Conservation (phyloP, 768 basidiomycete genomes). For the Lactarius indigo region DNA sequence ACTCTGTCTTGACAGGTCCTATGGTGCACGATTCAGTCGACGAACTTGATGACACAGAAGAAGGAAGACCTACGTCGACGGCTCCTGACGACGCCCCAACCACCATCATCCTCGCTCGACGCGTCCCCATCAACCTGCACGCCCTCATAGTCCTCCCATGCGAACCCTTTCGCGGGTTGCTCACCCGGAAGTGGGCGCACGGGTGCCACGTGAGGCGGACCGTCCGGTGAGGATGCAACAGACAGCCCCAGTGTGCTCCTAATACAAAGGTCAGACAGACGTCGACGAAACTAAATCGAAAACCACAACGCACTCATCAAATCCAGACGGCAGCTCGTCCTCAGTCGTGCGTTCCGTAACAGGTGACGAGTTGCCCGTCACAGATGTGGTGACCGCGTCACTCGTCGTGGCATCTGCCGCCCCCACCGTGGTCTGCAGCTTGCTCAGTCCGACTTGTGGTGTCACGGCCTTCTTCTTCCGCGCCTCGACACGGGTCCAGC, state of each 20-base stretch:
- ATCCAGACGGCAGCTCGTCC: conserved; percentile 51
- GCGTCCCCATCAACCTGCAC: conserved; percentile 57
- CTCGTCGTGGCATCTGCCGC: conserved; percentile 39
- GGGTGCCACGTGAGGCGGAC: conserved; percentile 64
- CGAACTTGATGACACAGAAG: background rate
- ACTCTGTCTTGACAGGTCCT: conserved; percentile 25
- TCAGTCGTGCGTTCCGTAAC: conserved; percentile 35
- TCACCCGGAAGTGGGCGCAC: conserved; percentile 56
- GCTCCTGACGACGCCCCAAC: conserved; percentile 73
- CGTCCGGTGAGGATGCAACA: conserved; percentile 37
- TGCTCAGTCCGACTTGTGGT: conserved; percentile 3
- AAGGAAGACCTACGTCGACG: conserved; percentile 34
- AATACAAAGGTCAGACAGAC: conserved; percentile 11
- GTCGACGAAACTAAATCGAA: background rate
- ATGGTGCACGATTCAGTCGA: background rate
- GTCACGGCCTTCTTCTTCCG: conserved; percentile 32
- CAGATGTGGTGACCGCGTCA: conserved; percentile 50
- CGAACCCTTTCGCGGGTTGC: conserved; percentile 59
- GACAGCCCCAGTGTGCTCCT: conserved; percentile 58
- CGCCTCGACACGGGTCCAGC: conserved; percentile 70
- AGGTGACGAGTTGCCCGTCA: conserved; percentile 41
- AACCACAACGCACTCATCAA: conserved; percentile 60
- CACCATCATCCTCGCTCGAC: conserved; percentile 61
- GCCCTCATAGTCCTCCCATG: conserved; percentile 79
- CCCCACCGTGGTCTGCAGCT: conserved; percentile 13